Evolutionary conservation across 202 grass and related monocot genomes (phyloP).

Genomic region (Alloteropsis angusta): DNA sequence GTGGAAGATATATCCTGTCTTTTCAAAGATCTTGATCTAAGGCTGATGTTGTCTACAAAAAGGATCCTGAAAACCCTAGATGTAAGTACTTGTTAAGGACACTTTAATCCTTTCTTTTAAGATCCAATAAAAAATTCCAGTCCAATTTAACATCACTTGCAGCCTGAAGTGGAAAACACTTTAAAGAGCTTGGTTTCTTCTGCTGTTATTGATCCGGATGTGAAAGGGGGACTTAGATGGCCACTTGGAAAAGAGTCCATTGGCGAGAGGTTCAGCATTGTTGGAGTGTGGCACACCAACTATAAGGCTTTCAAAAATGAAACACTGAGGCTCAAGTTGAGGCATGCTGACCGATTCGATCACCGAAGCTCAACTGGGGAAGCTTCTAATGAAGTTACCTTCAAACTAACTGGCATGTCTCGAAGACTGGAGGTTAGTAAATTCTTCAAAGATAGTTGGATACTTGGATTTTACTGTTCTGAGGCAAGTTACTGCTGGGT

Average conservation of each 20-base stretch:
- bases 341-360: conserved; percentile 44
- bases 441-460: neutral
- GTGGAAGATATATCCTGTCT: conserved; percentile 71
- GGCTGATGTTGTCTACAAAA: conserved; percentile 58
- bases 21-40: conserved; percentile 45
- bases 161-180: conserved; percentile 48
- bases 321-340: conserved; percentile 45
- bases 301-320: conserved; percentile 39
- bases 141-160: conserved; percentile 17
- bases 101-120: neutral
- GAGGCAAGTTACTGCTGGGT: neutral
- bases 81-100: conserved; percentile 31
- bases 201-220: conserved; percentile 49
- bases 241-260: conserved; percentile 44
- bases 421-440: conserved; percentile 46
- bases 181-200: conserved; percentile 45
- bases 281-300: conserved; percentile 38
- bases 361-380: conserved; percentile 38
- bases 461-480: neutral
- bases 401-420: conserved; percentile 42
- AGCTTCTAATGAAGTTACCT: conserved; percentile 44
- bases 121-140: neutral
- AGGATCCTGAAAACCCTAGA: conserved; percentile 40
- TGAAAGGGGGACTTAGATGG: conserved; percentile 68
- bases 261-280: conserved; percentile 40